Evolutionary conservation across 1,139 yeast species (phyloP).

Genomic region (Taphrina confusa): DNA sequence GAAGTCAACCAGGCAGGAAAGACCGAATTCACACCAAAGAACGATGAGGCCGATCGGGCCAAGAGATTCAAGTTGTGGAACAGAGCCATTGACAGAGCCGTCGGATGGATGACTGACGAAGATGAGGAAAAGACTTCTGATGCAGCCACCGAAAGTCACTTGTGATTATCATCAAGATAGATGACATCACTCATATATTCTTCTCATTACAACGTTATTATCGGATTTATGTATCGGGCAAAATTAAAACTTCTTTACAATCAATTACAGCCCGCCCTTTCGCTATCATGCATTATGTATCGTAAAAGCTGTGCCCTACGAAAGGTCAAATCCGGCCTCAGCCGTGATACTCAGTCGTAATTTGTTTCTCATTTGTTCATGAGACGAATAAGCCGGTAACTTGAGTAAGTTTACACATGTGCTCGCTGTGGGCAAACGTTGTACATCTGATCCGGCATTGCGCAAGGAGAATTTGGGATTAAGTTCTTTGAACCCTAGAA

Average conservation of each 20-base stretch:
- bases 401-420: slow-evolving; percentile 88
- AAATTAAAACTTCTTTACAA: no score
- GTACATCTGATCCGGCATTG: slow-evolving; percentile 59
- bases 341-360: slow-evolving; percentile 29
- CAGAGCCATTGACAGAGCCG: slow-evolving; percentile 72
- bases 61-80: slow-evolving; percentile 77
- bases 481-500: slow-evolving; percentile 76
- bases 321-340: slow-evolving; percentile 32
- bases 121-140: slow-evolving; percentile 22
- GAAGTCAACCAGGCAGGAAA: slow-evolving; percentile 48
- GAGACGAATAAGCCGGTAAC: slow-evolving; percentile 76
- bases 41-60: slow-evolving; percentile 63
- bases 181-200: no score
- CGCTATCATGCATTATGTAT: no score
- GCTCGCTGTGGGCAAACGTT: slow-evolving; percentile 60
- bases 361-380: slow-evolving; percentile 53
- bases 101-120: slow-evolving; percentile 58
- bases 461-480: slow-evolving; percentile 80
- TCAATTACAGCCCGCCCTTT: no score
- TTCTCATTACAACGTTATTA: no score
- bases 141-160: neutral
- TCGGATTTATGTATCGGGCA: no score
- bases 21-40: slow-evolving; percentile 59
- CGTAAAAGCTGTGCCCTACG: slow-evolving; percentile 2
- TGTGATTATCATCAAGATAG: no score